Base-by-base conservation (phyloP, 78 protist species). In the Tieghemostelium lacteum region DNA sequence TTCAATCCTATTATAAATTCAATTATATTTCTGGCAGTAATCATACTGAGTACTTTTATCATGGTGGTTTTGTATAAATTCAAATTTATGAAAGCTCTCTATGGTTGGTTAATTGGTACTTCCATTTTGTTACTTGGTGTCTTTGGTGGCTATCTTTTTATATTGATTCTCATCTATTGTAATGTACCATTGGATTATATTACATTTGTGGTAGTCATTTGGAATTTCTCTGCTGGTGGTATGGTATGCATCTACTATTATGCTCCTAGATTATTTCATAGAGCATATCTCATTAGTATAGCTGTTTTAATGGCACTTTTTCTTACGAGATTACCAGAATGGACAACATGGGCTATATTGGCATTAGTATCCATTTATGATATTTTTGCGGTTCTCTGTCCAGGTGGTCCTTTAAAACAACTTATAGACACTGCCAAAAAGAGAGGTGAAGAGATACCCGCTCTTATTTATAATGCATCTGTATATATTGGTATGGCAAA, bases 331-430 rank as follows among this genome's bases (percentile, higher is more conserved):
- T 67, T 98, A 52, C 98, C 99, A 20, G 96, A 94, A 20, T 98
- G 98, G 98, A 97, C 99, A 40, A 94, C 98, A 1, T 98, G 98
- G 99, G 87, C 72, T 2, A 29, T 98, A 0, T 94, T 98, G 12
- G 92, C 39, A 2, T 73, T 91, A 17, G 91, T 98, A 5, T 97
- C 98, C 8, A 8, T 97, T 19, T 98, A 95, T 61, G 96, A 77
- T 78, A 85, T 67, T 66, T 58, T 96, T 50, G 97, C 98, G 0
- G 99, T 98, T 3, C 80, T 98, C 26, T 85, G 96, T 16, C 99
- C 99, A 3, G 54, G 67, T 22, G 99, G 99, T 0, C 99, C 99
- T 3, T 88, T 98, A 40, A 77, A 91, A 85, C 17, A 66, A 42
- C 75, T 98, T 17, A 97, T 98, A n/a, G 98, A 98, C 57, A 87